Conservation (phyloP, 108 stramenopile species). For the Pseudonitzschia delicatissima region DNA sequence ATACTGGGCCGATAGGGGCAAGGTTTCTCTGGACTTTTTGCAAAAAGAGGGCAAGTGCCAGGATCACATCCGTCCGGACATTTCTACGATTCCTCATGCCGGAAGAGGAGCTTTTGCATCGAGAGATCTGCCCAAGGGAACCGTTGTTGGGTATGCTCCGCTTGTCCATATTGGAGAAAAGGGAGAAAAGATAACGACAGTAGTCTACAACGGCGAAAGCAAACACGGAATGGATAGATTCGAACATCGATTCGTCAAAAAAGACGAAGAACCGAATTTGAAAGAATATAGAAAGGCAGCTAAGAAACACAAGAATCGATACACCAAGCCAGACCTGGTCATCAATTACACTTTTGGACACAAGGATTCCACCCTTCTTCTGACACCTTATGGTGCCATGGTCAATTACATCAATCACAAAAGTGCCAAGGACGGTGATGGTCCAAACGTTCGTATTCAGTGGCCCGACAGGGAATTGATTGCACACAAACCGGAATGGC, state of each 20-base stretch:
- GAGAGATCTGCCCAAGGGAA: conserved; percentile 64
- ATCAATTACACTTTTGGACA: conserved; percentile 83
- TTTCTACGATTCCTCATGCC: conserved; percentile 68
- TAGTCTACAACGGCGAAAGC: conserved; percentile 14
- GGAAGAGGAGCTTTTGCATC: conserved; percentile 84
- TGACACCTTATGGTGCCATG: conserved; percentile 79
- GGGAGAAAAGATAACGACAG: conserved; percentile 23
- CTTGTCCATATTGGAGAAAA: conserved; percentile 46
- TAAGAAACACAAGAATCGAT: not conserved
- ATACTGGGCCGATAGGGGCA: conserved; percentile 21
- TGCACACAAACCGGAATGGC: conserved; percentile 76
- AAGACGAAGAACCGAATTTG: not conserved
- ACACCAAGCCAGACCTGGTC: conserved; percentile 55
- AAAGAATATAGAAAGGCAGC: not conserved
- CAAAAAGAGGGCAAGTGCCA: conserved; percentile 69
- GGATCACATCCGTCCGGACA: conserved; percentile 67
- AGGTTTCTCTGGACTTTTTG: conserved; percentile 53
- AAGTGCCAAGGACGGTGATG: conserved; percentile 27
- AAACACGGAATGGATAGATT: not conserved
- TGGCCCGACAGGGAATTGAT: conserved; percentile 63
- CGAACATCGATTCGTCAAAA: not conserved
- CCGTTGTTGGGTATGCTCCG: conserved; percentile 76
- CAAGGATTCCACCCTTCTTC: conserved; percentile 60
- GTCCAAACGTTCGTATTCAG: conserved; percentile 61
- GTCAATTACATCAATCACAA: conserved; percentile 86